Conservation (phyloP, 2,329 filamentous ascomycete genomes). For the Paracamarosporium sp. region DNA sequence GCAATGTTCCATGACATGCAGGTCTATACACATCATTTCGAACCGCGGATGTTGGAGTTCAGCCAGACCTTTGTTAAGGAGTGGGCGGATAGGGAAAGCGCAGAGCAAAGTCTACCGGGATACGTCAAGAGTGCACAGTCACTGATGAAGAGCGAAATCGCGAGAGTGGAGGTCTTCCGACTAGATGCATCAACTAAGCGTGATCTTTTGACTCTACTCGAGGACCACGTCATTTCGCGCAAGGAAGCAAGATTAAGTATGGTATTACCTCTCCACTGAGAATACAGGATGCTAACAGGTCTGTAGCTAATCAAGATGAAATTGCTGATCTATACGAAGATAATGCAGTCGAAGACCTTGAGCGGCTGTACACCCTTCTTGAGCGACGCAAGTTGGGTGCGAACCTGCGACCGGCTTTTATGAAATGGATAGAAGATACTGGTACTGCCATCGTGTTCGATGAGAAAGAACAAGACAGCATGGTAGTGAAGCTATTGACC, state of each 20-base stretch:
- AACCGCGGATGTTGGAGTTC: constrained; percentile 72
- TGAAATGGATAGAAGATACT: constrained; percentile 76
- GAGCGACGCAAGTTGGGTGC: constrained; percentile 73
- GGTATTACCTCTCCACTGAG: no score
- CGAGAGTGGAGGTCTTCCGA: constrained; percentile 79
- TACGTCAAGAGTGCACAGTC: constrained; percentile 76
- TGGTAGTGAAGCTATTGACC: constrained; percentile 83
- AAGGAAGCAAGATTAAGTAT: constrained; percentile 63
- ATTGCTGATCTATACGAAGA: constrained; percentile 76
- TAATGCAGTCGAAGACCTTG: constrained; percentile 73
- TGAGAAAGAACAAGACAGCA: constrained; percentile 77
- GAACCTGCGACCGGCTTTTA: constrained; percentile 75
- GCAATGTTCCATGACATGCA: constrained; percentile 85
- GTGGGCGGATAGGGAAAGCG: constrained; percentile 73
- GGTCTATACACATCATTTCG: constrained; percentile 81
- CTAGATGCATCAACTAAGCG: constrained; percentile 84
- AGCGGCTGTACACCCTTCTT: constrained; percentile 79
- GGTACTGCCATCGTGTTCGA: constrained; percentile 83
- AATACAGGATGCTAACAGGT: no score
- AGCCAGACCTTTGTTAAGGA: constrained; percentile 73
- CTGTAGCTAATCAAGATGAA: constrained; percentile 70
- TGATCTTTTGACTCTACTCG: constrained; percentile 74
- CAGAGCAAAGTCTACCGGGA: constrained; percentile 68
- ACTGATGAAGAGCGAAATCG: constrained; percentile 75
- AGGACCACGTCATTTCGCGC: constrained; percentile 73